phyloP scores from a whole-genome alignment of 2,329 filamentous ascomycete genomes.

The Penicillium sp. region DNA sequence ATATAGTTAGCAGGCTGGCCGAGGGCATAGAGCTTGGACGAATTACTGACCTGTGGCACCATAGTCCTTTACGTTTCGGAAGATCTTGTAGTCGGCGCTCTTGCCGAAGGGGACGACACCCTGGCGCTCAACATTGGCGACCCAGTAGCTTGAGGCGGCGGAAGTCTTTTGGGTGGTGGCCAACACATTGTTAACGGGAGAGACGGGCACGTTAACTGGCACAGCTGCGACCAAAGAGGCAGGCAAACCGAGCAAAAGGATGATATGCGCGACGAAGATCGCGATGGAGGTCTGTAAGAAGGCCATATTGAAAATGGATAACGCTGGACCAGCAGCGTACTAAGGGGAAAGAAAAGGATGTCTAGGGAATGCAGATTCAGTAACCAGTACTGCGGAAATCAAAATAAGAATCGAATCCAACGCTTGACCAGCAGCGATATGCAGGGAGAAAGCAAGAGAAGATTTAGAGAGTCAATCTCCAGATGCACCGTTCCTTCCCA shows the following conservation, averaged over 20 bases:
- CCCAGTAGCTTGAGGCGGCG: slow-evolving; percentile 55
- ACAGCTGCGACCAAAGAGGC: slow-evolving; percentile 26
- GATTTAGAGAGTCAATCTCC: slow-evolving; percentile 8
- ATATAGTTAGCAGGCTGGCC: slow-evolving; percentile 20
- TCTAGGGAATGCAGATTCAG: slow-evolving; percentile 20
- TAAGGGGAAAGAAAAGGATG: slow-evolving; percentile 4
- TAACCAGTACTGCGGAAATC: slow-evolving; percentile 21
- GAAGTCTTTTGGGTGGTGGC: slow-evolving; percentile 8
- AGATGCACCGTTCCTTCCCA: slow-evolving; percentile 4
- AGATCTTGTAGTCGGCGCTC: slow-evolving; percentile 56
- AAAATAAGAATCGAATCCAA: background rate
- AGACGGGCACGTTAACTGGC: slow-evolving; percentile 20
- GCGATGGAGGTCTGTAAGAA: slow-evolving; percentile 19
- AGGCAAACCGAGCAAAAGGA: slow-evolving; percentile 26
- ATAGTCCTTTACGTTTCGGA: slow-evolving; percentile 67
- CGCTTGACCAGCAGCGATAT: slow-evolving; percentile 14
- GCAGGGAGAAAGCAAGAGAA: background rate
- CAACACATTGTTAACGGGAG: slow-evolving; percentile 4
- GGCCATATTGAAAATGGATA: slow-evolving; percentile 20
- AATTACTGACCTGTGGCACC: slow-evolving; percentile 58
- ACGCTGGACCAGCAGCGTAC: slow-evolving; percentile 27
- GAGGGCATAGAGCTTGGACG: background rate
- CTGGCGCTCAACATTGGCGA: slow-evolving; percentile 59
- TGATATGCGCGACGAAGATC: slow-evolving; percentile 26
- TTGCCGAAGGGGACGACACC: slow-evolving; percentile 58